A percentile compares a stretch with the other conserved stretches of the same genome.
Conservation (phyloP, 2,329 filamentous ascomycete species). For the Fusarium drepaniforme region DNA sequence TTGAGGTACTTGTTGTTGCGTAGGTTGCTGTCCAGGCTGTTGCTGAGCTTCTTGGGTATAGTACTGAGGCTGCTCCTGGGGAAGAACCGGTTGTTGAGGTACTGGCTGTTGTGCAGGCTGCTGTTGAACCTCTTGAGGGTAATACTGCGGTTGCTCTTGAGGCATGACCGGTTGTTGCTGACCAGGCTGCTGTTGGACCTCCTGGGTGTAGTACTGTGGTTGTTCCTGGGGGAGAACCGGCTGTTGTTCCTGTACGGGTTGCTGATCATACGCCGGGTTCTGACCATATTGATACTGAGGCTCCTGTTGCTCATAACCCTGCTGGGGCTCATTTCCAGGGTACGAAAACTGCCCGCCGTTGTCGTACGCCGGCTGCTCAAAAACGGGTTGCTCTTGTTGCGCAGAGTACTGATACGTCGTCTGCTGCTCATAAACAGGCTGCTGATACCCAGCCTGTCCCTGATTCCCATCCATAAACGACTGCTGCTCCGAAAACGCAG, state of each 20-base stretch:
- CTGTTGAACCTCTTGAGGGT: neutral
- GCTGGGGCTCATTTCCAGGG: slow-evolving; percentile 1
- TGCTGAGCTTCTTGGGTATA: neutral
- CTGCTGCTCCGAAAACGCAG: slow-evolving; percentile 4
- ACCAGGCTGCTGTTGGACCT: neutral
- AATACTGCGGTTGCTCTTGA: neutral
- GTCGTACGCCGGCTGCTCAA: slow-evolving; percentile 17
- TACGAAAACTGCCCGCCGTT: slow-evolving; percentile 10
- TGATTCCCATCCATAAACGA: slow-evolving; percentile 1
- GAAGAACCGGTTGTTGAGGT: neutral
- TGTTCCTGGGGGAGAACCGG: neutral
- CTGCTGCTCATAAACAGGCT: slow-evolving; percentile 25
- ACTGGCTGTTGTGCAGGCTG: slow-evolving; percentile 21
- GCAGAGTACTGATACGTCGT: slow-evolving; percentile 10
- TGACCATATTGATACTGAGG: slow-evolving; percentile 15
- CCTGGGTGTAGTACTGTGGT: neutral
- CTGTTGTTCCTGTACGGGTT: slow-evolving; percentile 15
- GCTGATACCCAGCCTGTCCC: slow-evolving; percentile 15
- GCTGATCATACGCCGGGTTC: slow-evolving; percentile 17
- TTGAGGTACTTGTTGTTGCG: neutral
- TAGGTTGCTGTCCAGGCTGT: slow-evolving; percentile 1
- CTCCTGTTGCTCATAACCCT: neutral
- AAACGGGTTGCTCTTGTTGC: slow-evolving; percentile 12
- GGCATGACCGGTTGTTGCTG: slow-evolving; percentile 1
- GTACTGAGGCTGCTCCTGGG: neutral